phyloP scores from a whole-genome alignment of 192 early-diverging fungal species.

The Kappamyces sp. region DNA sequence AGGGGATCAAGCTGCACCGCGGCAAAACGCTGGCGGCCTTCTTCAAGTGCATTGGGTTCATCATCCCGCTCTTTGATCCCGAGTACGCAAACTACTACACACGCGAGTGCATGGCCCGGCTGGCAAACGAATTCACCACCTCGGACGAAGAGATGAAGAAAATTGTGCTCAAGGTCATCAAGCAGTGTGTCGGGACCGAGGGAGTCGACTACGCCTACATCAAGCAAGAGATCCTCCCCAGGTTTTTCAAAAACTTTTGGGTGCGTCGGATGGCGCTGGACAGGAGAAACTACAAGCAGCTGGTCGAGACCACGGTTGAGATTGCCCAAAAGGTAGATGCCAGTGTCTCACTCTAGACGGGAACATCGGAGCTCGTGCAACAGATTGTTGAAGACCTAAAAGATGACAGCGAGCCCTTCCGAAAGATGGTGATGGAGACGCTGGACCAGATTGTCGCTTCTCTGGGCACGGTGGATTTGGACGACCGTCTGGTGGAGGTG shows the following conservation, averaged over 20 bases:
- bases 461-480: constrained; percentile 87
- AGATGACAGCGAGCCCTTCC: constrained; percentile 88
- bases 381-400: constrained; percentile 88
- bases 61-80: constrained; percentile 95
- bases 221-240: constrained; percentile 83
- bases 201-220: constrained; percentile 84
- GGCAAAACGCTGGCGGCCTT: constrained; percentile 95
- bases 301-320: constrained; percentile 95
- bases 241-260: constrained; percentile 97
- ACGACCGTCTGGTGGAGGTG: constrained; percentile 84
- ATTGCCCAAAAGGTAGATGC: constrained; percentile 87
- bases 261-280: constrained; percentile 95
- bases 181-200: constrained; percentile 91
- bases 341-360: too few species aligned
- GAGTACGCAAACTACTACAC: constrained; percentile 94
- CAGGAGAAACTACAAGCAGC: constrained; percentile 82
- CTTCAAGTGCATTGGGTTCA: constrained; percentile 96
- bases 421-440: constrained; percentile 98
- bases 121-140: constrained; percentile 94
- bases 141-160: constrained; percentile 98
- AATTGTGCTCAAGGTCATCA: constrained; percentile 95
- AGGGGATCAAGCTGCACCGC: constrained; percentile 89
- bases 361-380: constrained; percentile 72
- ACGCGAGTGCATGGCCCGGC: constrained; percentile 83
- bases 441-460: constrained; percentile 71